Evolutionary conservation across 257 asterid genomes (phyloP).

Genomic region (Marsdenia floribunda): DNA sequence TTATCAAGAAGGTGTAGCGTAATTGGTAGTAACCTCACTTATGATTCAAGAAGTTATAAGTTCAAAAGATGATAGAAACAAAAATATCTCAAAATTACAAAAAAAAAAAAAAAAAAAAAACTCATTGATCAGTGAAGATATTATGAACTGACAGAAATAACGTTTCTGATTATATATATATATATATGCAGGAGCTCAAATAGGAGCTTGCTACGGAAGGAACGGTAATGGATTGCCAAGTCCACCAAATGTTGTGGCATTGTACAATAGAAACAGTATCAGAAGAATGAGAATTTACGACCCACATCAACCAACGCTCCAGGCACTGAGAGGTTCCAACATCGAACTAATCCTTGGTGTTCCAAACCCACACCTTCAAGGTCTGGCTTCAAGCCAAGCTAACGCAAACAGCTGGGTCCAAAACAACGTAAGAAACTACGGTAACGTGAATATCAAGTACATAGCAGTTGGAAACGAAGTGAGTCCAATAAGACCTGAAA

Average conservation of each 20-base stretch:
- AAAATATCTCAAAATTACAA: no score
- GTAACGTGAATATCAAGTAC: constrained; percentile 34
- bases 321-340: constrained; percentile 30
- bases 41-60: no score
- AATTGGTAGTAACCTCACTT: no score
- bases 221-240: constrained; percentile 24
- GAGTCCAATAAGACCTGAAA: constrained; percentile 24
- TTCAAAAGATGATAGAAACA: no score
- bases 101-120: no score
- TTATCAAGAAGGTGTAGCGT: no score
- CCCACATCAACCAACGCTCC: constrained; percentile 27
- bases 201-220: constrained; percentile 32
- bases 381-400: constrained; percentile 35
- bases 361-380: constrained; percentile 30
- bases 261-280: constrained; percentile 26
- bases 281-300: constrained; percentile 33
- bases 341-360: constrained; percentile 31
- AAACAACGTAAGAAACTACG: constrained; percentile 40
- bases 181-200: constrained; percentile 14
- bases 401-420: constrained; percentile 54
- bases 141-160: neutral
- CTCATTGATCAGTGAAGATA: no score
- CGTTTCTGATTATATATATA: neutral
- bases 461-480: constrained; percentile 59
- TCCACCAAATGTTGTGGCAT: constrained; percentile 26